phyloP scores from a whole-genome alignment of 345 rosid genomes.

The Erucastrum elatum region DNA sequence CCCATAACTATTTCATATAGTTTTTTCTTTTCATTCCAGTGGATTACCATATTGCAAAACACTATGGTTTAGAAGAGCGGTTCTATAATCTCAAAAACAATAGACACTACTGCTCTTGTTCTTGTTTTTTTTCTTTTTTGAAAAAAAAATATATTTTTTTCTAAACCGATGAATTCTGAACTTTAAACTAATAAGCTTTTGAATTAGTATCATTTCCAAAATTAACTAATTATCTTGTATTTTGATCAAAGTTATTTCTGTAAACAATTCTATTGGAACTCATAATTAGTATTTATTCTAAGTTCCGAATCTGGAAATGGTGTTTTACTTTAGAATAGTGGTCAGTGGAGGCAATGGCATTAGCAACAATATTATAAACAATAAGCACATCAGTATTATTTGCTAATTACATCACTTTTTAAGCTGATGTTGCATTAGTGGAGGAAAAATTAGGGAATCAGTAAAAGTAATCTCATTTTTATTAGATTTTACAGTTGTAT shows the following conservation, averaged over 20 bases:
- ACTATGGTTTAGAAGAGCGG: neutral
- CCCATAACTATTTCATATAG: neutral
- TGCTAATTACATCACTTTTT: neutral
- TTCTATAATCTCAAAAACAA: slow-evolving; percentile 6
- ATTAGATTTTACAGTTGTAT: slow-evolving; percentile 26
- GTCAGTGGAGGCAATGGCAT: slow-evolving; percentile 26
- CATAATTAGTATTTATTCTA: neutral
- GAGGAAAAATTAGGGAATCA: slow-evolving; percentile 35
- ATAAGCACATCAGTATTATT: slow-evolving; percentile 12
- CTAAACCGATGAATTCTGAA: neutral
- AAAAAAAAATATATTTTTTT: too few relatives aligned
- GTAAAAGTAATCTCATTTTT: slow-evolving; percentile 20
- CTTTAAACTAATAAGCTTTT: neutral
- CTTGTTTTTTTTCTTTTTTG: neutral
- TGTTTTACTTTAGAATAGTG: slow-evolving; percentile 23
- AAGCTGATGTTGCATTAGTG: slow-evolving; percentile 35
- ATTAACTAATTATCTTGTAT: neutral
- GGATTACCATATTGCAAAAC: neutral
- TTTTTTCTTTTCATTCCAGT: neutral
- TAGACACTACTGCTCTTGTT: neutral
- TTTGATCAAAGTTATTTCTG: neutral
- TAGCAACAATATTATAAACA: slow-evolving; percentile 15
- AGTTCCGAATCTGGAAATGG: slow-evolving; percentile 19
- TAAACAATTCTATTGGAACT: neutral
- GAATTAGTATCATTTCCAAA: neutral